Conservation (phyloP, 2,329 filamentous ascomycete species). For the Fusarium sublunatum region DNA sequence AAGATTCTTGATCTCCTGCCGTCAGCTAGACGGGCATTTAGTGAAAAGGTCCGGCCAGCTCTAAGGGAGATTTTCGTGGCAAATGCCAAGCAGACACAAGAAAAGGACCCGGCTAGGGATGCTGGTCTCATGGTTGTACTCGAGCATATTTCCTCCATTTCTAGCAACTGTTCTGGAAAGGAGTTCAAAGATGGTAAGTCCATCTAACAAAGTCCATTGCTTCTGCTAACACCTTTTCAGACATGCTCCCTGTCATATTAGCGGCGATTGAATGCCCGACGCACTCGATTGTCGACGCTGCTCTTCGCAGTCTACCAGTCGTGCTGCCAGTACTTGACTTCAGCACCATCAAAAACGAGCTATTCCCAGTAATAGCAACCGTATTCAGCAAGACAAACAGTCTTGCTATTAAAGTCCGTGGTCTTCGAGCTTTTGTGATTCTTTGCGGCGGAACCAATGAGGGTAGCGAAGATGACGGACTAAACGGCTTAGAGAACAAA, state of each 20-base stretch:
- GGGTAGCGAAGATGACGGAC: conserved; percentile 70
- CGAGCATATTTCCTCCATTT: conserved; percentile 81
- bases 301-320: conserved; percentile 79
- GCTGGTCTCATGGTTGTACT: conserved; percentile 91
- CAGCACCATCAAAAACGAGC: conserved; percentile 94
- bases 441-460: conserved; percentile 81
- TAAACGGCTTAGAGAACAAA: conserved; percentile 77
- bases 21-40: conserved; percentile 80
- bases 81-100: conserved; percentile 67
- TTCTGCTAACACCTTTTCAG: conserved; percentile 55
- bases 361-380: conserved; percentile 89
- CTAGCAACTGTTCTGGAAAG: conserved; percentile 85
- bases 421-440: conserved; percentile 88
- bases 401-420: conserved; percentile 92
- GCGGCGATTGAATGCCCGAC: conserved; percentile 89
- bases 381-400: conserved; percentile 96
- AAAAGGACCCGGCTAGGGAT: conserved; percentile 85
- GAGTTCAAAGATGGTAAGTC: conserved; percentile 90
- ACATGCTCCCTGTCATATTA: conserved; percentile 87
- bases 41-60: conserved; percentile 85
- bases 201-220: conserved; percentile 10
- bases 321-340: conserved; percentile 94
- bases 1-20: conserved; percentile 85
- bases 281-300: conserved; percentile 87
- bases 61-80: conserved; percentile 85